A percentile compares a stretch with the other conserved stretches of the same genome.
These are phyloP conservation scores for Xylaria sp. DNA, from an alignment of 2,329 filamentous ascomycete genomes.

Conservation along the genomic window DNA sequence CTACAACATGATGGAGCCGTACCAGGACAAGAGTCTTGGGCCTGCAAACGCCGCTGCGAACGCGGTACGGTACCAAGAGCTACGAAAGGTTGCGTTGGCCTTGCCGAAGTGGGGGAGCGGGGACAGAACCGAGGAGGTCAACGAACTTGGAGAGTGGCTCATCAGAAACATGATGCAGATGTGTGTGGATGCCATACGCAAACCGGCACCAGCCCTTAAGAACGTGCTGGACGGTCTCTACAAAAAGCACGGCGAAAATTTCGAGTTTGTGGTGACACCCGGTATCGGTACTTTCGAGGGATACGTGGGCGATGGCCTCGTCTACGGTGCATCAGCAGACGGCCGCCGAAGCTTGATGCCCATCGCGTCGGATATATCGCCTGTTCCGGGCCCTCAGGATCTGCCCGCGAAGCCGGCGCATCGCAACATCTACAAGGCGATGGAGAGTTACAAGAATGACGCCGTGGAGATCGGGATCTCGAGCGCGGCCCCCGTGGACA, in stretches of 20 bases:
- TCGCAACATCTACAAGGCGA: constrained; percentile 38
- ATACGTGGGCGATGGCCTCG: constrained; percentile 39
- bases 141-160: constrained; percentile 35
- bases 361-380: constrained; percentile 41
- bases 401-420: constrained; percentile 28
- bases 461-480: constrained; percentile 36
- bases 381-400: constrained; percentile 37
- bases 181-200: constrained; percentile 28
- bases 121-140: constrained; percentile 29
- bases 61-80: constrained; percentile 37
- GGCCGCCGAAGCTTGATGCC: constrained; percentile 38
- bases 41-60: constrained; percentile 33
- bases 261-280: constrained; percentile 38
- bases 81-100: constrained; percentile 32
- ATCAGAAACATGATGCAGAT: constrained; percentile 32
- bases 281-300: constrained; percentile 42
- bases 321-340: constrained; percentile 40
- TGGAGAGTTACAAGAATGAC: constrained; percentile 26
- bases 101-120: constrained; percentile 41
- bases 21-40: constrained; percentile 28
- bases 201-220: constrained; percentile 28
- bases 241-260: constrained; percentile 30
- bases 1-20: constrained; percentile 36
- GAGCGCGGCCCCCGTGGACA: constrained; percentile 41
- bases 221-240: constrained; percentile 33